These are phyloP conservation scores for Laetiporus sulphureus DNA, from an alignment of 1,284 basidiomycete species.

Conservation along the genomic window DNA sequence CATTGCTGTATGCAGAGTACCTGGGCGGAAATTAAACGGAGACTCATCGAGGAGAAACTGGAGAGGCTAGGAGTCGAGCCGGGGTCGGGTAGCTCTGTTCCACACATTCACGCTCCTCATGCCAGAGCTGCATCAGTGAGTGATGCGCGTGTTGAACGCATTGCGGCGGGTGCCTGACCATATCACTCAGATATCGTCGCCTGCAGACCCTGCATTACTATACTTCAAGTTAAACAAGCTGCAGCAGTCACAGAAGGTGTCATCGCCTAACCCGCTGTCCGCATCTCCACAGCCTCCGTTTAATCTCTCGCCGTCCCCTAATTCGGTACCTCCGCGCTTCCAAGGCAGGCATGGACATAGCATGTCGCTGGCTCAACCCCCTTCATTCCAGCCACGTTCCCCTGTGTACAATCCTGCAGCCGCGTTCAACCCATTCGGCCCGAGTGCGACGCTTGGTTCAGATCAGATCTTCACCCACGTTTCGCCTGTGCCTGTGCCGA, in stretches of 20 bases:
- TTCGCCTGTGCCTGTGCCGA: conserved; percentile 13
- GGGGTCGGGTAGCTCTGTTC: conserved; percentile 47
- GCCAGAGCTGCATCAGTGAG: conserved; percentile 73
- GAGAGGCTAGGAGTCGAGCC: conserved; percentile 71
- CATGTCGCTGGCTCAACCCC: conserved; percentile 59
- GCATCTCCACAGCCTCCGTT: conserved; percentile 57
- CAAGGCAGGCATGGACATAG: conserved; percentile 62
- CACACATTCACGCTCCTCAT: conserved; percentile 64
- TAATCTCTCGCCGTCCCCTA: conserved; percentile 47
- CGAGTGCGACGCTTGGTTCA: conserved; percentile 42
- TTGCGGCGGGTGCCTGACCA: conserved; percentile 2
- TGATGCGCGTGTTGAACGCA: conserved; percentile 15
- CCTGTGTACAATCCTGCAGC: conserved; percentile 35
- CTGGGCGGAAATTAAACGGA: conserved; percentile 66
- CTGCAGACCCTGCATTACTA: conserved; percentile 72
- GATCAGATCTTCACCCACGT: conserved; percentile 33
- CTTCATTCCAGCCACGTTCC: conserved; percentile 26
- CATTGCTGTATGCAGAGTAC: conserved; percentile 38
- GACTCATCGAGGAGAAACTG: conserved; percentile 71
- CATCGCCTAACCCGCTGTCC: conserved; percentile 46
- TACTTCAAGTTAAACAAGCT: conserved; percentile 78
- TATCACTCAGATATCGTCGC: conserved; percentile 67
- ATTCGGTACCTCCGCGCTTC: conserved; percentile 33
- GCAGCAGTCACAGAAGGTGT: conserved; percentile 59
- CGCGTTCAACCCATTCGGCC: conserved; percentile 57